Base-by-base conservation (phyloP, 192 early-diverging fungal species). In the Coemansia sp. region DNA sequence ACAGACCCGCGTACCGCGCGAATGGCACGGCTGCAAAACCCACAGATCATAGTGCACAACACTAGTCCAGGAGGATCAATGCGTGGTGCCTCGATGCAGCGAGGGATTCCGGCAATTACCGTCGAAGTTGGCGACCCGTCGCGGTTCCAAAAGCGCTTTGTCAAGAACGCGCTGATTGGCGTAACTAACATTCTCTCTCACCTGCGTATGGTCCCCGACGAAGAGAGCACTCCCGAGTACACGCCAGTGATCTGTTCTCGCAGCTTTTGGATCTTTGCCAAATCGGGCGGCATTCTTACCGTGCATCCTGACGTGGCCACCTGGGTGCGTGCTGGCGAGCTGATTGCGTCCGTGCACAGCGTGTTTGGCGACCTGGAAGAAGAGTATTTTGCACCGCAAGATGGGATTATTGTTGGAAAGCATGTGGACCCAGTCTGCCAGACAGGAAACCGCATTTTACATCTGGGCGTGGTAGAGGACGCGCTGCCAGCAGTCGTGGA, bases 81-180 rank as follows among this genome's bases (percentile, higher is more conserved):
- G 41, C 81, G 93, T 36, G 87, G 87, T 17, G 93, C 90, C 0
- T 89, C 89, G 6, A 83, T 81, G 67, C 69, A 82, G 47, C 81
- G 84, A 20, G 84, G 89, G 31, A 87, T 95, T 20, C 83, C 82
- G 14, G 89, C 93, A 11, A 93, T 95, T 34, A 93, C 91, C 2
- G 91, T 95, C 21, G 93, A 95, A 64, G 93, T 95, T 62, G 93
- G 93, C 43, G 88, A 95, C 54, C 93, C 93, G 12, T 84, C 88
- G 23, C 64, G 84, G 23, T 91, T 94, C 77, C 90, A 94, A 61
- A 90, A 90, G 56, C 82, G 84, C 56, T 94, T 81, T 69, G 88
- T 91, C 18, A 84, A 82, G 60, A 82, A 76, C 55, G 84, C 78
- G 8, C 69, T 87, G 9, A 44, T 85, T 21, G 83, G 83, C 21